Base-by-base conservation (phyloP, 352 stramenopile genomes). In the Pythium aquatile region DNA sequence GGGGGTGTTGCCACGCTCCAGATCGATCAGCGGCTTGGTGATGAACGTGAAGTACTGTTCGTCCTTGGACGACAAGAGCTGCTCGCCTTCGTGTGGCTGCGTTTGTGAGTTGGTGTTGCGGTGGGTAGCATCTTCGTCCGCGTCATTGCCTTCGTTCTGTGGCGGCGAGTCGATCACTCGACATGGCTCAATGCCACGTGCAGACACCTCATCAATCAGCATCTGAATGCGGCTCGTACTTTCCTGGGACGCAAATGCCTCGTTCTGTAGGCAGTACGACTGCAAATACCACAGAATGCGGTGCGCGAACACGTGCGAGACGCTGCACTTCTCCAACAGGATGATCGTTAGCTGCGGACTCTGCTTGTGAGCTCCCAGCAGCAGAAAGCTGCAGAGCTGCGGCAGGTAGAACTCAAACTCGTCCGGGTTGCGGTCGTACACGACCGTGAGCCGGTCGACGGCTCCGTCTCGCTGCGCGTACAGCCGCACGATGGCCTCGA, bases 381-480 rank as follows among this genome's bases (percentile, higher is more conserved):
- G 58, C 56, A 94, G n/a, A 61, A 92, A 94, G 28, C 82, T 90
- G 75, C 84, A 93, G 29, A 94, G 68, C 65, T 94, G 86, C 51
- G 86, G 86, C 49, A 93, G 61, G 63, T 94, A 94, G 49, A 94
- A 94, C 69, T 91, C 85, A 55, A 94, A 94, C 59, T 80, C 83
- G 33, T 68, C 59, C 46, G 79, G 81, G 44, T 88, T 72, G 44
- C 71, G 75, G 29, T 90, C 79, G 46, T 81, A 87, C 17, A 79
- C 79, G 48, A 74, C 47, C 0, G 62, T 70, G 42, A 94, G 60
- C 1, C 74, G 73, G 56, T 88, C 76, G 28, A 91, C 76, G 0
- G 83, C 85, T 40, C 72, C 71, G 47, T 91, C 83, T 39, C 87
- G 84, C 58, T 94, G 85, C 3, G 85, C 85, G 63, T 90, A 94